Base-by-base conservation (phyloP, 2,329 filamentous ascomycete species). In the Curvularia sp. region DNA sequence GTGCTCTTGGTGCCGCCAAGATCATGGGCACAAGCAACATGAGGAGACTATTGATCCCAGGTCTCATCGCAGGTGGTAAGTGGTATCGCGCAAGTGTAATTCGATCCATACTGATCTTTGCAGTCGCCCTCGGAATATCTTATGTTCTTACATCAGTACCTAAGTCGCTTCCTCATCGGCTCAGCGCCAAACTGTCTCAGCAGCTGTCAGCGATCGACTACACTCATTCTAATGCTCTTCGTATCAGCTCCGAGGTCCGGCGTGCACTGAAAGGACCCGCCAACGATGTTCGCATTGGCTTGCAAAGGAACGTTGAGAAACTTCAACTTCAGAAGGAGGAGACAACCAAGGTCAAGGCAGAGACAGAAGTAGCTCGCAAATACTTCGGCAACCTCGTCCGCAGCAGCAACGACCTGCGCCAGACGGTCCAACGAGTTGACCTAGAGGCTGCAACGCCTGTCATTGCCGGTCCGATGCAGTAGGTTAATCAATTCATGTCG, bases 101-200 rank as follows among this genome's bases (percentile, higher is more conserved):
- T 5, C 27, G 7, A 45, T 23, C 36, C 28, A 57, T 52, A 39
- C 64, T 65, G 55, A 65, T 43, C 27, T 56, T 27, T 28, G 32
- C 69, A 95, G 91, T 88, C 52, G 77, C 90, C 38, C 86, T 93
- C 50, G 90, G 90, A 41, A 83, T 89, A 3, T 89, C 89, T 59
- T 98, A 96, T 76, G 82, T 96, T 56, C 81, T 99, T 23, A 88
- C 89, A 57, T 91, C 94, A 63, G 96, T 99, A 63, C 95, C 95
- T 19, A 86, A 89, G 53, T 95, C 94, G 0, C 87, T 99, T 0
- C 95, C 95, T 1, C 89, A 89, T 52, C 92, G 93, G 10, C 86
- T 99, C 5, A 89, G 90, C 41, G 84, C 84, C 71, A 98, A 98
- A 80, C 90, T 99, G 57, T 89, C 92, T 2, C 82, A 86, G 30